Evolutionary conservation across 352 stramenopile genomes (phyloP).

Genomic region (Pythium myriotylum): DNA sequence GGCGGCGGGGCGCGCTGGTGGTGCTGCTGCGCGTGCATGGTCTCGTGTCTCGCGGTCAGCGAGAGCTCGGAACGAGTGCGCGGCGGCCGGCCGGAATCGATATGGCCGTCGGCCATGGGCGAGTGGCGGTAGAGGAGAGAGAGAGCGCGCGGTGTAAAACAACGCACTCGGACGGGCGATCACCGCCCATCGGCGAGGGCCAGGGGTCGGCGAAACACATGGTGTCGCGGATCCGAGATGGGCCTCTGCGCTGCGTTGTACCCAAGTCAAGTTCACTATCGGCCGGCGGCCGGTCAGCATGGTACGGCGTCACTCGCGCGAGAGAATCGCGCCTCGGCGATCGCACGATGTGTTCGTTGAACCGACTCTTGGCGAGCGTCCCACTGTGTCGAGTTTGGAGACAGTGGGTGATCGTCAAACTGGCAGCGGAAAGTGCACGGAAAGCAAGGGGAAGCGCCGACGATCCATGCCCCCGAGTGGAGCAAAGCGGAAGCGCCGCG

Average conservation of each 20-base stretch:
- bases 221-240: conserved; percentile 7
- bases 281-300: background rate
- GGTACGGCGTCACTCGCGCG: background rate
- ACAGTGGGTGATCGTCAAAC: background rate
- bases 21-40: conserved; percentile 20
- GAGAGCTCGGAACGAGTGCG: background rate
- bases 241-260: background rate
- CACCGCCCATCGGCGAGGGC: background rate
- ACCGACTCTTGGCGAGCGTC: conserved; percentile 1
- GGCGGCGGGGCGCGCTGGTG: conserved; percentile 36
- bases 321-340: conserved; percentile 7
- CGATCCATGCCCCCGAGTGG: no score
- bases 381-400: background rate
- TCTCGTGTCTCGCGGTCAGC: background rate
- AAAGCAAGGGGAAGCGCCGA: no score
- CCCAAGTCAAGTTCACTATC: background rate
- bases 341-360: background rate
- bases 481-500: no score
- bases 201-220: conserved; percentile 1
- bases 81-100: conserved; percentile 5
- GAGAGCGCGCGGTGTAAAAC: conserved; percentile 15
- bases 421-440: background rate
- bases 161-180: conserved; percentile 7
- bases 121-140: background rate
- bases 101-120: background rate